These are phyloP conservation scores for Venturiaceae sp. DNA, from an alignment of 2,329 filamentous ascomycete species.

Conservation along the genomic window DNA sequence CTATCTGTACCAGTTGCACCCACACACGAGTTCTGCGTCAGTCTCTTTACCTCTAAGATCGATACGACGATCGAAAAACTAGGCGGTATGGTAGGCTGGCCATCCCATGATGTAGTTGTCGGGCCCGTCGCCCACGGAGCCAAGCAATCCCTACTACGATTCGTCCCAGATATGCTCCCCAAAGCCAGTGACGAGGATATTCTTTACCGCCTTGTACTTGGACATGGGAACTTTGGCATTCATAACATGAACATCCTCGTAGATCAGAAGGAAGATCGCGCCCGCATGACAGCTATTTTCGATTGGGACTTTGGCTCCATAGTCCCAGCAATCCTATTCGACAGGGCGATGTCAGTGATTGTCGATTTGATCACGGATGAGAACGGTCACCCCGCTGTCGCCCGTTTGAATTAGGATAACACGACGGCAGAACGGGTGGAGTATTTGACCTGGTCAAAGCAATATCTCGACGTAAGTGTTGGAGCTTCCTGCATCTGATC, in stretches of 20 bases:
- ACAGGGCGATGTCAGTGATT: too few species aligned
- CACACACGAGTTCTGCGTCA: not conserved
- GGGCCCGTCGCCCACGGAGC: not conserved
- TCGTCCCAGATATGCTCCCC: not conserved
- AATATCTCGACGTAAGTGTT: too few species aligned
- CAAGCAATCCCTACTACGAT: not conserved
- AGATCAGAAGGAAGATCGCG: not conserved
- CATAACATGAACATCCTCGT: not conserved
- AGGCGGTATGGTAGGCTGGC: not conserved
- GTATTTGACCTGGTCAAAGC: too few species aligned
- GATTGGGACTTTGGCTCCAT: not conserved
- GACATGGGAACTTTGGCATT: not conserved
- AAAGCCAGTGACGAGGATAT: not conserved
- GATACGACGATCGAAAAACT: not conserved
- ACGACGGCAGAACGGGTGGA: too few species aligned
- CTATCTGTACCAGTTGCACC: not conserved
- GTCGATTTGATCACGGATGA: too few species aligned
- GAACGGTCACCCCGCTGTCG: not conserved
- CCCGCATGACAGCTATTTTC: not conserved
- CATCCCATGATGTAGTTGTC: not conserved
- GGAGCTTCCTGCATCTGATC: not conserved
- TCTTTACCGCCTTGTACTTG: not conserved
- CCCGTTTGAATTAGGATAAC: too few species aligned
- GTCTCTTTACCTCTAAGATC: not conserved
- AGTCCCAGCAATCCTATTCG: not conserved